A percentile compares a stretch with the other conserved stretches of the same genome.
Evolutionary conservation across 352 stramenopile genomes (phyloP).

Genomic region (Phytophthora tentaculata): DNA sequence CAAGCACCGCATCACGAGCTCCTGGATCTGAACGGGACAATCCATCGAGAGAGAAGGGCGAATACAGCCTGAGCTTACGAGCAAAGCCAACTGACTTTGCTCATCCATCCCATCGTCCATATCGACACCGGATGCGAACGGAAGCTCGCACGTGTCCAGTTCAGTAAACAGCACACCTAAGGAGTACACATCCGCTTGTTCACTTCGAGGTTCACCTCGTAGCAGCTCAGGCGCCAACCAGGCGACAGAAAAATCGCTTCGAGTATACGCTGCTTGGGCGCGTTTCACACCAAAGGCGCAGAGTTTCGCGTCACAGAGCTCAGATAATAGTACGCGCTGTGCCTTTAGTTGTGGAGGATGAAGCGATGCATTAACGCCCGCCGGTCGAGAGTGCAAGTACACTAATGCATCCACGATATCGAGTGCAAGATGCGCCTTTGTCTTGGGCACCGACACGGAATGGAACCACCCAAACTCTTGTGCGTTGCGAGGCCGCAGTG

Average conservation of each 20-base stretch:
- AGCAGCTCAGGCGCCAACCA: conserved; percentile 68
- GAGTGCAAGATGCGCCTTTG: conserved; percentile 46
- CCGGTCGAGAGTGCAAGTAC: conserved; percentile 49
- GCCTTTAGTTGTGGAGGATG: conserved; percentile 49
- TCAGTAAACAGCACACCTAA: conserved; percentile 64
- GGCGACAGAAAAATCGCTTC: conserved; percentile 40
- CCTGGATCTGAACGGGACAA: conserved; percentile 52
- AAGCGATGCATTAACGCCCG: conserved; percentile 21
- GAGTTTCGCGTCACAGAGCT: conserved; percentile 58
- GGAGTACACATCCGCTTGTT: conserved; percentile 52
- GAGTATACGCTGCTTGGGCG: conserved; percentile 14
- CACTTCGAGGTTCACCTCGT: conserved; percentile 35
- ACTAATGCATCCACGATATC: conserved; percentile 59
- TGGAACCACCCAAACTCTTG: conserved; percentile 50
- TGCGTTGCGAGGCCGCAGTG: conserved; percentile 25
- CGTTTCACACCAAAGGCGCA: conserved; percentile 51
- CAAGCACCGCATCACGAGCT: conserved; percentile 52
- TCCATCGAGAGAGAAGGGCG: conserved; percentile 50
- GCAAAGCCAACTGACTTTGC: conserved; percentile 50
- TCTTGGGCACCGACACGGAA: conserved; percentile 28
- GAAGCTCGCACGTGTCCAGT: conserved; percentile 61
- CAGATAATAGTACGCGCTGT: conserved; percentile 48
- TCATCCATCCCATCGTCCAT: conserved; percentile 48
- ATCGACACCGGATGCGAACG: conserved; percentile 48
- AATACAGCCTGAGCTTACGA: conserved; percentile 56